Percentiles rank a stretch among this genome's conserved stretches.
These are phyloP conservation scores for Thielaviopsis punctulata DNA, from an alignment of 2,329 filamentous ascomycete species.

Conservation along the genomic window DNA sequence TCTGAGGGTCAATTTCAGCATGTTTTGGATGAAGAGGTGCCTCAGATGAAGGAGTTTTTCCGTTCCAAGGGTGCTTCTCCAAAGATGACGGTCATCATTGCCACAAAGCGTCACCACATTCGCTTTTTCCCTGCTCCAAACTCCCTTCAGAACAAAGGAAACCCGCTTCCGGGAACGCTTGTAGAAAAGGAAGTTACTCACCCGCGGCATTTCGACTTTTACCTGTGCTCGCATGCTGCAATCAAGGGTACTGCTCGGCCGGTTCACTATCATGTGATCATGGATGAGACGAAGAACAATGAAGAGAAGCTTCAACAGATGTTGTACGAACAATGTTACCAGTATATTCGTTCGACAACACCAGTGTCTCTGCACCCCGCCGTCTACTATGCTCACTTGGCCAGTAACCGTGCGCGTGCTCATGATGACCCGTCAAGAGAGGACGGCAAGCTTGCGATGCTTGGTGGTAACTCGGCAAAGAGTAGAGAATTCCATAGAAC, in stretches of 20 bases:
- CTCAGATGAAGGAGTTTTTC: slow-evolving; percentile 48
- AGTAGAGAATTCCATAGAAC: slow-evolving; percentile 14
- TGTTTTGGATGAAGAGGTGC: slow-evolving; percentile 64
- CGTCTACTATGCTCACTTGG: slow-evolving; percentile 90
- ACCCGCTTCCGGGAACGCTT: slow-evolving; percentile 70
- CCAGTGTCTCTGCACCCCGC: slow-evolving; percentile 80
- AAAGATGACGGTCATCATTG: slow-evolving; percentile 72
- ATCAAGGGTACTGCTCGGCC: slow-evolving; percentile 90
- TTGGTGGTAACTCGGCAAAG: not conserved
- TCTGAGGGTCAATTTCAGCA: slow-evolving; percentile 70
- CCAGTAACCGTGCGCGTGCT: slow-evolving; percentile 58
- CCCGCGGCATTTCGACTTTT: slow-evolving; percentile 82
- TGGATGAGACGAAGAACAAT: slow-evolving; percentile 57
- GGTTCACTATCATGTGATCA: slow-evolving; percentile 77
- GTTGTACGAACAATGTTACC: slow-evolving; percentile 90
- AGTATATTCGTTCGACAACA: slow-evolving; percentile 81
- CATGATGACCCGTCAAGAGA: slow-evolving; percentile 40
- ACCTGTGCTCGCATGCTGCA: slow-evolving; percentile 44
- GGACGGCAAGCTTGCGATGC: not conserved
- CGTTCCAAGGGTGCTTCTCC: slow-evolving; percentile 25
- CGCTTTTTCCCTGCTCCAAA: slow-evolving; percentile 62
- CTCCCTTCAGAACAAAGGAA: slow-evolving; percentile 45
- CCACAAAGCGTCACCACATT: slow-evolving; percentile 86
- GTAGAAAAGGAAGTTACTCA: slow-evolving; percentile 84
- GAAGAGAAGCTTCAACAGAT: slow-evolving; percentile 63